A percentile compares a stretch with the other conserved stretches of the same genome.
phyloP scores from a whole-genome alignment of 1,284 basidiomycete species.

The Tranzscheliella williamsii region DNA sequence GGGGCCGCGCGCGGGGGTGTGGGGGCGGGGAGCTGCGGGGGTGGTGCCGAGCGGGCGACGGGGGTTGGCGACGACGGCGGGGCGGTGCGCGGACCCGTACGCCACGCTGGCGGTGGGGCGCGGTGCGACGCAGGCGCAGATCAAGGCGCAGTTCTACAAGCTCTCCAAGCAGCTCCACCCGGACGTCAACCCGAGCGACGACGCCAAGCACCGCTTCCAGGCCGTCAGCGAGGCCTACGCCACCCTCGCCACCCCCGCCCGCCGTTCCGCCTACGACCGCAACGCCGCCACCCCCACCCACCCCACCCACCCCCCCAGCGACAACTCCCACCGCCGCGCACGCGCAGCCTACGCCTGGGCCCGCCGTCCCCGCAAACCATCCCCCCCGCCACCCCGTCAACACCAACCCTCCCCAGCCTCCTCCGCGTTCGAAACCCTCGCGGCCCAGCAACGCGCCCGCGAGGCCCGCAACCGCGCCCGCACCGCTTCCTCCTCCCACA shows the following conservation, averaged over 20 bases:
- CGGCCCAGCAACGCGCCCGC: constrained; percentile 16
- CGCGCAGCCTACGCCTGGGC: constrained; percentile 58
- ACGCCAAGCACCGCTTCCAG: constrained; percentile 56
- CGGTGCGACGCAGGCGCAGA: constrained; percentile 49
- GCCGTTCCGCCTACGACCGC: constrained; percentile 12
- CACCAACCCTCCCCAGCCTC: background rate
- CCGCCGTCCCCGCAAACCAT: constrained; percentile 5
- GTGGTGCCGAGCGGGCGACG: constrained; percentile 1
- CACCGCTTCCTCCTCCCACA: constrained; percentile 2
- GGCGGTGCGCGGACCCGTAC: constrained; percentile 17
- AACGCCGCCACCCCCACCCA: constrained; percentile 1
- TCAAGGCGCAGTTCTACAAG: constrained; percentile 60
- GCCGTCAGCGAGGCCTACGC: constrained; percentile 57
- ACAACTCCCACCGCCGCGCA: constrained; percentile 42
- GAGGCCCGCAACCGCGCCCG: constrained; percentile 23
- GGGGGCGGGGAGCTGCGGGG: constrained; percentile 63
- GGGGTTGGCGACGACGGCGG: constrained; percentile 2
- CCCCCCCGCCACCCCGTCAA: background rate
- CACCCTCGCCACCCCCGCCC: constrained; percentile 33
- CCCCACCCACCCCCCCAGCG: constrained; percentile 17
- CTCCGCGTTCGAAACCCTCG: constrained; percentile 27
- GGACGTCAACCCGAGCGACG: constrained; percentile 51
- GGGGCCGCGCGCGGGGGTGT: constrained; percentile 64
- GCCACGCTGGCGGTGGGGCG: constrained; percentile 32
- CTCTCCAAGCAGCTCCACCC: constrained; percentile 58